Conservation (phyloP, 345 rosid genomes). For the Rhodomyrtus tomentosa region DNA sequence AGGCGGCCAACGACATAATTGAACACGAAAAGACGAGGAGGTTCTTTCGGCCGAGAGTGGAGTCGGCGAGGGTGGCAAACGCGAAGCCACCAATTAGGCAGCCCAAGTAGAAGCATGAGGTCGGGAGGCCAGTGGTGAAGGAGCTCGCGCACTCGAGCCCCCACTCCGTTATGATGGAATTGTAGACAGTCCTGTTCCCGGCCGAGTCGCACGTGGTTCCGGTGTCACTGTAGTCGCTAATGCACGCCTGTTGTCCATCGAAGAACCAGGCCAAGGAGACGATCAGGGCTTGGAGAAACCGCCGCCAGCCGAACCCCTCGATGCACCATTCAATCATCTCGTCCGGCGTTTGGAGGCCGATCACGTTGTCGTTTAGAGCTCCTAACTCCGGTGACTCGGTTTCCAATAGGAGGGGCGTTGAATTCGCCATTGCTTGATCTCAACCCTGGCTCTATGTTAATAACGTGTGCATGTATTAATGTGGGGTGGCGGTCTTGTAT, state of each 20-base stretch:
- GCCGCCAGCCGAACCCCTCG: conserved; percentile 3
- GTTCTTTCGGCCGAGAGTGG: conserved; percentile 27
- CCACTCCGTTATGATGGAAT: conserved; percentile 14
- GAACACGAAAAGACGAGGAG: conserved; percentile 15
- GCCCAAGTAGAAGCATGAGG: conserved; percentile 15
- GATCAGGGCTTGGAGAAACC: conserved; percentile 7
- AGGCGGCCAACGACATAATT: conserved; percentile 25
- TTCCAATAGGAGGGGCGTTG: background rate
- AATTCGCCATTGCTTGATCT: background rate
- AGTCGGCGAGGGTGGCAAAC: conserved; percentile 21
- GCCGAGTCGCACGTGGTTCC: conserved; percentile 5
- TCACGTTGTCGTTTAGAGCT: background rate
- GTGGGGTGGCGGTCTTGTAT: background rate
- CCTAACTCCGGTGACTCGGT: background rate
- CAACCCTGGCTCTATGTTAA: background rate
- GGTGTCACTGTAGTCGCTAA: conserved; percentile 10
- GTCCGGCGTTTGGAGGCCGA: background rate
- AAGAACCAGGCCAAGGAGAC: conserved; percentile 13
- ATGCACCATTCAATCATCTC: conserved; percentile 3
- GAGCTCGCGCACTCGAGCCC: conserved; percentile 7
- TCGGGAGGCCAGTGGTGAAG: conserved; percentile 7
- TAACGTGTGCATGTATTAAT: background rate
- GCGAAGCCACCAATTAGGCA: conserved; percentile 23
- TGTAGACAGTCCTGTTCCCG: background rate
- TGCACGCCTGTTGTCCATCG: conserved; percentile 12